Conservation (phyloP, 1,284 basidiomycete genomes). For the Sutorius eximius region DNA sequence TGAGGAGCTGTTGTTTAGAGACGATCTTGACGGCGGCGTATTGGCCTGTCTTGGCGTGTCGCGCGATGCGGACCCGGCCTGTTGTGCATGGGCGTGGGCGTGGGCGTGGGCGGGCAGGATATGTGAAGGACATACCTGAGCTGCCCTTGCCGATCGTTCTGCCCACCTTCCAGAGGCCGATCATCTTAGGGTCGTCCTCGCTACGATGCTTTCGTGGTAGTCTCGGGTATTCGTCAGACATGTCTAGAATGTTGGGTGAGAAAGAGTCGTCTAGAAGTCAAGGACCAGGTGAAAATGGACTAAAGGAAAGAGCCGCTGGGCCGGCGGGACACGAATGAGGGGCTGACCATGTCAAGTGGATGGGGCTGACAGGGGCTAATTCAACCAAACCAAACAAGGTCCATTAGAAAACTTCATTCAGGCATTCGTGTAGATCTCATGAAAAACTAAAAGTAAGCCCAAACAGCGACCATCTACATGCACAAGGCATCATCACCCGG, state of each 20-base stretch:
- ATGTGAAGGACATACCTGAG: conserved; percentile 55
- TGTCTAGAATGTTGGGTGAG: conserved; percentile 9
- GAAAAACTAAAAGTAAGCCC: conserved; percentile 9
- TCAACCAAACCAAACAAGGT: conserved; percentile 3
- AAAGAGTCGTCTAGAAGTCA: not conserved
- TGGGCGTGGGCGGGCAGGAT: not conserved
- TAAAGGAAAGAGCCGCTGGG: not conserved
- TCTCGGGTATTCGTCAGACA: conserved; percentile 33
- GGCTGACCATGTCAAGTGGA: conserved; percentile 20
- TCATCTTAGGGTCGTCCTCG: conserved; percentile 68
- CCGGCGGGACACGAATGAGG: not conserved
- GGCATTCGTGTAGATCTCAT: conserved; percentile 23
- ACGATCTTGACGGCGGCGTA: conserved; percentile 97
- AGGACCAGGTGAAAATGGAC: not conserved
- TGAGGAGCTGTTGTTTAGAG: conserved; percentile 75
- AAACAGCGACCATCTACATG: conserved; percentile 12
- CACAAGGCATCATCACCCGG: conserved; percentile 13
- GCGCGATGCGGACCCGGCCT: conserved; percentile 92
- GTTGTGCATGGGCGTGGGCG: conserved; percentile 1
- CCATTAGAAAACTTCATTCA: conserved; percentile 3
- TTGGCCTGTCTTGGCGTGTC: conserved; percentile 85
- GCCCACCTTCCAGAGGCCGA: conserved; percentile 93
- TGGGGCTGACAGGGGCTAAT: conserved; percentile 26
- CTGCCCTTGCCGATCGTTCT: conserved; percentile 91
- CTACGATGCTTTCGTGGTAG: conserved; percentile 37